Evolutionary conservation across 2,329 filamentous ascomycete species (phyloP).

Genomic region (Sporothrix mexicana): DNA sequence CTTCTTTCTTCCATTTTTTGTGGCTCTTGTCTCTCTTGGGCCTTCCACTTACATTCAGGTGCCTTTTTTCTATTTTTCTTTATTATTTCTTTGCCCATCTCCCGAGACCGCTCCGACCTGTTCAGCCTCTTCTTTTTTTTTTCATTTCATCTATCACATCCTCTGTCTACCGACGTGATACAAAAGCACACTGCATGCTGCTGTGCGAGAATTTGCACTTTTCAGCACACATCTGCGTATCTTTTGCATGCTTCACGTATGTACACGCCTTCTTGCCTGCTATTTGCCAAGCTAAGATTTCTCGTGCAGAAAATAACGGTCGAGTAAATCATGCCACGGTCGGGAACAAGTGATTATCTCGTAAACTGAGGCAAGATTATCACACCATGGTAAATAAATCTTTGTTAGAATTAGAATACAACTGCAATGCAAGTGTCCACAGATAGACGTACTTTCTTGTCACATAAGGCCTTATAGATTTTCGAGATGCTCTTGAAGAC

Average conservation of each 20-base stretch:
- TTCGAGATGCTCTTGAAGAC: background rate
- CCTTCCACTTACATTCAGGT: background rate
- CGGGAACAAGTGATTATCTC: background rate
- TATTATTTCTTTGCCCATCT: background rate
- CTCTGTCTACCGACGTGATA: background rate
- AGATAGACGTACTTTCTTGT: background rate
- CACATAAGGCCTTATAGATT: background rate
- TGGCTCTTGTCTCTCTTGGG: background rate
- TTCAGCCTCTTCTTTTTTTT: background rate
- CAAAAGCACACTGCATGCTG: constrained; percentile 3
- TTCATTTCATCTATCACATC: background rate
- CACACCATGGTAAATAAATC: background rate
- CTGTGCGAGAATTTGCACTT: background rate
- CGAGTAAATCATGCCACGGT: background rate
- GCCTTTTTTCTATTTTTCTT: constrained; percentile 15
- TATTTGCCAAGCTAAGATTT: background rate
- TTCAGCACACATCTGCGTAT: background rate
- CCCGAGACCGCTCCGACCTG: background rate
- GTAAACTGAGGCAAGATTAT: no score
- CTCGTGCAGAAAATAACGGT: background rate
- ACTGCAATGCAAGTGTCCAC: background rate
- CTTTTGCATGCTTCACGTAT: background rate
- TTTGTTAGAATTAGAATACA: no score
- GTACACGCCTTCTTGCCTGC: background rate
- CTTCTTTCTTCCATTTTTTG: background rate